Conservation (phyloP, 352 stramenopile species). For the Globisporangium heterothallicum region DNA sequence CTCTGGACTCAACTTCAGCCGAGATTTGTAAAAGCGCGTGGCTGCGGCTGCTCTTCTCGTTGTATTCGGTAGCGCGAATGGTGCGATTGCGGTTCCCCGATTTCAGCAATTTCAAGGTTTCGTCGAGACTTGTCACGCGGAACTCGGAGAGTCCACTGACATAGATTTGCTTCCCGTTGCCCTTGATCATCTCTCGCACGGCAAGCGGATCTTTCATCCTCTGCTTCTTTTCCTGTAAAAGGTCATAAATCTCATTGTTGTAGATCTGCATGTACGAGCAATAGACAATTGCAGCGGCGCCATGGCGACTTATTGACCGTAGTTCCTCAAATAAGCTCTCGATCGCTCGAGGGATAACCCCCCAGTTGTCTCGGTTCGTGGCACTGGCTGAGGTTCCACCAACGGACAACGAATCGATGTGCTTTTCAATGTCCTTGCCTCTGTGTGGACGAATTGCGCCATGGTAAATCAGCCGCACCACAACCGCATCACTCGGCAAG, state of each 20-base stretch:
- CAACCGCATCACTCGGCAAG: neutral
- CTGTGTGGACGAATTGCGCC: constrained; percentile 9
- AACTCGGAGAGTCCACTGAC: constrained; percentile 89
- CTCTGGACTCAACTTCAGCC: constrained; percentile 73
- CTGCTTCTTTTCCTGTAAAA: constrained; percentile 60
- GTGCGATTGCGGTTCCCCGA: constrained; percentile 80
- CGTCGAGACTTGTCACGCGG: constrained; percentile 67
- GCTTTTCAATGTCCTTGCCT: constrained; percentile 53
- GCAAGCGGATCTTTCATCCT: constrained; percentile 45
- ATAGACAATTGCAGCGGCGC: constrained; percentile 65
- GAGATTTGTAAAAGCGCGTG: constrained; percentile 84
- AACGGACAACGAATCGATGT: constrained; percentile 16
- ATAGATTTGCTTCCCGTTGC: constrained; percentile 81
- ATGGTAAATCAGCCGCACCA: neutral
- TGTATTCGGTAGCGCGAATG: constrained; percentile 84
- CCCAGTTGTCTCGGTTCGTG: constrained; percentile 33
- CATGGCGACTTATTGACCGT: constrained; percentile 33
- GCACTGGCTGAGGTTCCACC: constrained; percentile 2
- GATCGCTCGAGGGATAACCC: constrained; percentile 85
- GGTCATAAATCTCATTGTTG: constrained; percentile 78
- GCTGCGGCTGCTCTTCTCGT: constrained; percentile 82
- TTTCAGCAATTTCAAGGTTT: constrained; percentile 76
- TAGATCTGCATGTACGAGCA: constrained; percentile 93
- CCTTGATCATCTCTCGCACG: constrained; percentile 68
- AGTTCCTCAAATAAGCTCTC: constrained; percentile 79